Base-by-base conservation (phyloP, 2,329 filamentous ascomycete genomes). In the Alternaria angustiovoidea region DNA sequence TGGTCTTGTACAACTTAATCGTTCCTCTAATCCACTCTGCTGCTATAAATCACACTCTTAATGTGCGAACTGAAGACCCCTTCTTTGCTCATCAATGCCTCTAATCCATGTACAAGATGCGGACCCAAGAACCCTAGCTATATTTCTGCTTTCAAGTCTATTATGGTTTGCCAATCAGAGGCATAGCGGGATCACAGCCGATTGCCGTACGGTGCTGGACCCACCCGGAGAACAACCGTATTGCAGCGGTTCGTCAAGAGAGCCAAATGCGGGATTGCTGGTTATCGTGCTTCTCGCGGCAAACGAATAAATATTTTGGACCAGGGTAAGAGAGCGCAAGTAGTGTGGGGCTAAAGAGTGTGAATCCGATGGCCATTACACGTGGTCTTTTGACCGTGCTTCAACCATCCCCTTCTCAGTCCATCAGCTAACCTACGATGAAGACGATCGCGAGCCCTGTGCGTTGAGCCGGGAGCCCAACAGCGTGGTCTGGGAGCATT, bases 231-330 rank as follows among this genome's bases (percentile, higher is more conserved):
- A 58, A 54, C 57, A 65, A 66, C 57, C 55, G 58, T 57, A 39
- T 56, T 53, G 57, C 65, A 64, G 61, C 60, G 56, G 59, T 58
- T 49, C 52, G 39, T 63, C 36, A 46, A 57, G 59, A 51, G 42
- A 54, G 36, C 55, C 60, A 62, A 54, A 64, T 60, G 61, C 59
- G 58, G 64, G 55, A 65, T 48, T 52, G 61, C 60, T 64, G 65
- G 57, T 57, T 63, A 65, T 65, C 64, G 72, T 75, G 73, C 72
- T 74, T 74, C 67, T 69, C 74, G 73, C 73, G 74, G 72, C 66
- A 74, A 72, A 47, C 42, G 53, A 56, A 56, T 46, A 59, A 56
- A 59, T 52, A 26, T 32, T 39, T 38, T 47, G 41, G 18, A n/a
- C 51, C 55, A 44, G 54, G 42, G 38, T 12, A 51, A 30, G 42